Base-by-base conservation (phyloP, 768 basidiomycete genomes). In the Tephrocybe sp. region DNA sequence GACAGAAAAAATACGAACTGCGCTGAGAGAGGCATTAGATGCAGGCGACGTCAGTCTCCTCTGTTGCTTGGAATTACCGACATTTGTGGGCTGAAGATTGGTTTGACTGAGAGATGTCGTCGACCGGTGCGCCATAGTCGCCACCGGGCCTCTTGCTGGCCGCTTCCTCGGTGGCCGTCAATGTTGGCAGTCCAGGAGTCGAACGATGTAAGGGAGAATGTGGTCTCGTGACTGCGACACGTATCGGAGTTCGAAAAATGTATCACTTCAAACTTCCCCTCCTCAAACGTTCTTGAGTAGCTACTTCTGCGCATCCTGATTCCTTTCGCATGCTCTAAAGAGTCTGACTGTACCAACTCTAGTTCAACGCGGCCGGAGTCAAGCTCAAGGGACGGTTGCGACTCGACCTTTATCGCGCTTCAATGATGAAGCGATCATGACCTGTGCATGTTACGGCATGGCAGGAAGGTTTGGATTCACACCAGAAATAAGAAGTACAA, bases 21-120 rank as follows among this genome's bases (percentile, higher is more conserved):
- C 55, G 42, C 50, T 56, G 3, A 62, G 54, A 47, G 58, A 63
- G 40, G 57, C 37, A 4, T 48, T 55, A 4, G 61, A 56, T 21
- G 55, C 58, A 37, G 65, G 63, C 26, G 66, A 65, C 48, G 63
- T 66, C 58, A 66, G 55, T 52, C 65, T 57, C 48, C 63, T 51
- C 43, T 61, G 65, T 37, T 65, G 63, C 40, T 58, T 58, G 17
- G 58, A 51, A 2, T 50, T 48, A 1, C 48, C 45, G n/a, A 48
- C 43, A 39, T 5, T 37, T 37, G 58, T 56, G 15, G 57, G 43
- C 18, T 64, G 61, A 15, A 60, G 52, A 20, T 58, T 61, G 40
- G 45, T 57, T n/a, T 57, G 53, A 48, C 49, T 57, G 33, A 61
- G 50, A 15, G 63, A 63, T 7, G 50, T 51, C 17, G 60, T 57